A percentile compares a stretch with the other conserved stretches of the same genome.
Evolutionary conservation across 345 rosid genomes (phyloP).

Genomic region (Citrus trifoliata): DNA sequence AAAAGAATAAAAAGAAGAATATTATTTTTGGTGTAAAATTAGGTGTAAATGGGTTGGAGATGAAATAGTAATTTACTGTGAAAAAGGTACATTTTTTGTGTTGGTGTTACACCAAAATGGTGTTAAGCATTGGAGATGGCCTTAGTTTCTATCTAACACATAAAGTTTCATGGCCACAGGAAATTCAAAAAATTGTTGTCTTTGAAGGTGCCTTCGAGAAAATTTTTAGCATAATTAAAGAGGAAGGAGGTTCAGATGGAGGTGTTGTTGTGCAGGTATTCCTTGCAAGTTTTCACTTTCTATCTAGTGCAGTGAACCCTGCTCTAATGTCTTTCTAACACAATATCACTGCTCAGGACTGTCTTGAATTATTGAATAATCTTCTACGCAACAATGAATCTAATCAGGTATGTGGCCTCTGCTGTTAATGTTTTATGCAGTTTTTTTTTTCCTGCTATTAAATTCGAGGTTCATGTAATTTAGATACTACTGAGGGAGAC

Average conservation of each 20-base stretch:
- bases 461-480: slow-evolving; percentile 19
- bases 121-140: too few relatives aligned
- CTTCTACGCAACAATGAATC: slow-evolving; percentile 80
- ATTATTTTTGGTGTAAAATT: too few relatives aligned
- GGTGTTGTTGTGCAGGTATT: slow-evolving; percentile 98
- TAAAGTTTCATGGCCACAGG: slow-evolving; percentile 43
- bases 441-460: slow-evolving; percentile 19
- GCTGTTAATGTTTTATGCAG: slow-evolving; percentile 5
- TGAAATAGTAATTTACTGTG: too few relatives aligned
- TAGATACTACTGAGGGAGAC: slow-evolving; percentile 92
- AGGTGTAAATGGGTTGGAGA: too few relatives aligned
- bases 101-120: too few relatives aligned
- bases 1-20: too few relatives aligned
- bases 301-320: neutral
- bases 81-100: too few relatives aligned
- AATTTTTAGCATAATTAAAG: slow-evolving; percentile 83
- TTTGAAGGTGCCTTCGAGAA: slow-evolving; percentile 99
- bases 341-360: slow-evolving; percentile 53
- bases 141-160: slow-evolving; percentile 14
- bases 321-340: slow-evolving; percentile 9
- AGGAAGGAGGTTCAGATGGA: slow-evolving; percentile 98
- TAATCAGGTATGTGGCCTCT: slow-evolving; percentile 63
- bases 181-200: slow-evolving; percentile 97
- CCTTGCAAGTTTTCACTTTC: neutral
- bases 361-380: slow-evolving; percentile 89